Conservation (phyloP, 2,329 filamentous ascomycete genomes). For the Elsinoe necatrix region DNA sequence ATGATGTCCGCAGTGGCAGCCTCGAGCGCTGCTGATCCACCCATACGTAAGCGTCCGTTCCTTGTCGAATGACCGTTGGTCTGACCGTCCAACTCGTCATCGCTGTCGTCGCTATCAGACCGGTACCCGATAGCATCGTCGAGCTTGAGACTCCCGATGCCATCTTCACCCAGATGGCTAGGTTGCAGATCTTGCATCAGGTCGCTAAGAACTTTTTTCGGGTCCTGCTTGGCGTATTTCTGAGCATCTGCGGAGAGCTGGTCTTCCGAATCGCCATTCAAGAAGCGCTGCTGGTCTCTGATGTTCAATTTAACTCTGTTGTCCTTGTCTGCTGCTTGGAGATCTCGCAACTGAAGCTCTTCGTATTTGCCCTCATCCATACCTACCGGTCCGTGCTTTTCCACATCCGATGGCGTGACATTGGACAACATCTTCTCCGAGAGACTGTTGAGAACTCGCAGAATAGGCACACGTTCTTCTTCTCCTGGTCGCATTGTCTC, state of each 20-base stretch:
- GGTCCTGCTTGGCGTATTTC: slow-evolving; percentile 61
- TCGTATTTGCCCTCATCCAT: slow-evolving; percentile 66
- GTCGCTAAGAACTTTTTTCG: slow-evolving; percentile 56
- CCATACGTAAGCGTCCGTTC: slow-evolving; percentile 50
- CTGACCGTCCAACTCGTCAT: slow-evolving; percentile 45
- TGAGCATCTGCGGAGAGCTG: slow-evolving; percentile 42
- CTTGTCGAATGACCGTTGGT: slow-evolving; percentile 20
- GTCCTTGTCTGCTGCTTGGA: slow-evolving; percentile 65
- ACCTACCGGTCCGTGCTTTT: slow-evolving; percentile 55
- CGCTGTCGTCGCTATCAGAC: slow-evolving; percentile 52
- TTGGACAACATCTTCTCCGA: slow-evolving; percentile 91
- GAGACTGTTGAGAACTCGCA: slow-evolving; percentile 78
- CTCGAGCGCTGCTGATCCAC: slow-evolving; percentile 58
- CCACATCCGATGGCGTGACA: slow-evolving; percentile 68
- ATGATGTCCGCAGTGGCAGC: slow-evolving; percentile 60
- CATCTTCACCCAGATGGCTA: slow-evolving; percentile 27
- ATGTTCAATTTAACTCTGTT: slow-evolving; percentile 77
- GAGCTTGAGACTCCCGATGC: slow-evolving; percentile 37
- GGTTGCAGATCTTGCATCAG: slow-evolving; percentile 56
- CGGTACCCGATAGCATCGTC: slow-evolving; percentile 58
- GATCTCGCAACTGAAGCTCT: slow-evolving; percentile 68
- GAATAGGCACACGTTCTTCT: slow-evolving; percentile 72
- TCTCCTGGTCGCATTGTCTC: slow-evolving; percentile 75
- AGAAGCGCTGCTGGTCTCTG: slow-evolving; percentile 77
- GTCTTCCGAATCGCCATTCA: slow-evolving; percentile 44